Percentiles rank a stretch among this genome's conserved stretches.
Conservation (phyloP, 306 rosid genomes). For the Begonia peltatifolia region DNA sequence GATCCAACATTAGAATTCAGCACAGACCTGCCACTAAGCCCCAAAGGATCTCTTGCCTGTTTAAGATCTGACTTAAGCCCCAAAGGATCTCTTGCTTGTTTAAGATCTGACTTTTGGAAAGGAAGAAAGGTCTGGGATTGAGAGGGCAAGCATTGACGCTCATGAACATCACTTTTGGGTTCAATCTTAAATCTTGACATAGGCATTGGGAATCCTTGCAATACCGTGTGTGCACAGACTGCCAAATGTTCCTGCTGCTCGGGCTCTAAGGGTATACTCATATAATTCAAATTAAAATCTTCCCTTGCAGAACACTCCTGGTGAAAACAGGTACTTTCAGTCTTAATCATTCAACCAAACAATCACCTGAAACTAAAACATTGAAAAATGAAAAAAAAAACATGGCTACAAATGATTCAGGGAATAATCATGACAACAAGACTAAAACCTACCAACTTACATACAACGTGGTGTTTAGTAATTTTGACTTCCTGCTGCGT, state of each 20-base stretch:
- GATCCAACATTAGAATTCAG: constrained; percentile 23
- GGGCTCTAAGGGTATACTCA: constrained; percentile 16
- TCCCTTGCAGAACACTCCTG: constrained; percentile 36
- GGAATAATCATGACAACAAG: neutral
- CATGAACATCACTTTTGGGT: constrained; percentile 25
- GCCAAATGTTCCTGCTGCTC: constrained; percentile 15
- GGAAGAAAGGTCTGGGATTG: constrained; percentile 15
- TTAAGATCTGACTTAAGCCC: neutral
- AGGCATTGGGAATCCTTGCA: constrained; percentile 26
- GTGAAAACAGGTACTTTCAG: constrained; percentile 20
- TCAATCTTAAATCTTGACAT: constrained; percentile 19
- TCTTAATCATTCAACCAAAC: constrained; percentile 47
- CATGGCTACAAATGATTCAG: neutral
- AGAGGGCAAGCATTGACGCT: constrained; percentile 19
- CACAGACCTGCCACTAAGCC: constrained; percentile 13
- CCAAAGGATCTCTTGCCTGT: constrained; percentile 4
- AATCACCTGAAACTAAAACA: constrained; percentile 20
- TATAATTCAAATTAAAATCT: constrained; percentile 23
- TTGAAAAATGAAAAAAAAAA: constrained; percentile 6
- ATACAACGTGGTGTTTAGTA: constrained; percentile 16
- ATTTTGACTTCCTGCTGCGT: constrained; percentile 25
- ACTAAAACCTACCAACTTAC: constrained; percentile 22
- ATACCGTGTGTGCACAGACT: constrained; percentile 17
- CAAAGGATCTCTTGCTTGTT: neutral
- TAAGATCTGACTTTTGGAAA: constrained; percentile 17